Evolutionary conservation across 768 basidiomycete genomes (phyloP).

Genomic region (Serendipita vermifera): DNA sequence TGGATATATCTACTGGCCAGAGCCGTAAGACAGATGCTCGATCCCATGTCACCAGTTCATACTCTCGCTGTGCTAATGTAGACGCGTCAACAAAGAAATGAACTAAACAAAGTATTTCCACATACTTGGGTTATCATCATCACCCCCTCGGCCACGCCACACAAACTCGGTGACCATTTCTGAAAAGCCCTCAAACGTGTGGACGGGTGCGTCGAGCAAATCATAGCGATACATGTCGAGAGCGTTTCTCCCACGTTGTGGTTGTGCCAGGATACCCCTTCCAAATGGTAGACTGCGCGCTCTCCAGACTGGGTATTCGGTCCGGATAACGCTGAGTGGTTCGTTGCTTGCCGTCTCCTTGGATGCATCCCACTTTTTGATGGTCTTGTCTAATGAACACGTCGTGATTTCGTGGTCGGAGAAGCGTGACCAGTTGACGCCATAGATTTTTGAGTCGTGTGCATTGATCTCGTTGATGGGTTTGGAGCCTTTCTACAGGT

Average conservation of each 20-base stretch:
- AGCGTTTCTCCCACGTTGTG: constrained; percentile 73
- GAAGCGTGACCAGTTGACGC: constrained; percentile 88
- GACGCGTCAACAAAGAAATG: not conserved
- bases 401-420: constrained; percentile 72
- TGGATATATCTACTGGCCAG: constrained; percentile 69
- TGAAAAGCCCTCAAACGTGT: constrained; percentile 73
- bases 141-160: constrained; percentile 55
- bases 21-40: constrained; percentile 85
- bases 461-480: constrained; percentile 63
- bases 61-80: constrained; percentile 33
- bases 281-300: constrained; percentile 90
- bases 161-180: constrained; percentile 98
- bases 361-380: constrained; percentile 66
- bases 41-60: constrained; percentile 64
- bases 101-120: constrained; percentile 36
- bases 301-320: constrained; percentile 86
- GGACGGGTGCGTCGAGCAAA: constrained; percentile 39
- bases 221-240: constrained; percentile 68
- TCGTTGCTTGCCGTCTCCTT: constrained; percentile 18
- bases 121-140: constrained; percentile 37
- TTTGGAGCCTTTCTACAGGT: constrained; percentile 68
- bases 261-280: constrained; percentile 69
- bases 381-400: constrained; percentile 86
- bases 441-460: constrained; percentile 88
- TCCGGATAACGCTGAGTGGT: constrained; percentile 46